Conservation (phyloP, 768 basidiomycete genomes). For the Kwoniella dejecticola region DNA sequence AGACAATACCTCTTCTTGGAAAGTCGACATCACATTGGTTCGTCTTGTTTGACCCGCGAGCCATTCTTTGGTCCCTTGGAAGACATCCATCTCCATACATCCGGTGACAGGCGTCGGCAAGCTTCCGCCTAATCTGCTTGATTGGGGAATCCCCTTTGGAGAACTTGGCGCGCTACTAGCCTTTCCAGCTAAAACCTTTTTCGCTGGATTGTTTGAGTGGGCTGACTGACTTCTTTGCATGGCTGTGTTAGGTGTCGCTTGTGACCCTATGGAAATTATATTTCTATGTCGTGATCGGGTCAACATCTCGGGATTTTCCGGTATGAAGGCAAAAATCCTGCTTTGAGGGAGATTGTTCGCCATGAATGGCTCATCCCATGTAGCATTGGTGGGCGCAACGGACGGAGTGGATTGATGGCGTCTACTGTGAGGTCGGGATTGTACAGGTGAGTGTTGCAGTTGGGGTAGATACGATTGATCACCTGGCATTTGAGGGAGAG, state of each 20-base stretch:
- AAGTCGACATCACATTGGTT: neutral
- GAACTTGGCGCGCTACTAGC: slow-evolving; percentile 3
- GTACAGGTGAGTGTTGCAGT: neutral
- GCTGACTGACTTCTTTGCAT: neutral
- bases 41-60: neutral
- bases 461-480: slow-evolving; percentile 7
- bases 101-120: too few species aligned
- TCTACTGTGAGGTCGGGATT: neutral
- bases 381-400: neutral
- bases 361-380: neutral
- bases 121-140: too few species aligned
- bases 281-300: neutral
- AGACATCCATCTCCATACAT: too few species aligned
- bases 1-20: neutral
- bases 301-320: neutral
- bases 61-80: neutral
- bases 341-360: neutral
- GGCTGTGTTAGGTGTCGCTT: too few species aligned
- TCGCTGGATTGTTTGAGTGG: too few species aligned
- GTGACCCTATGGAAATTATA: too few species aligned
- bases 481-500: slow-evolving; percentile 13
- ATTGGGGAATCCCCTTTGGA: neutral
- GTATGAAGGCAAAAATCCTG: neutral
- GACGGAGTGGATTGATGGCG: slow-evolving; percentile 4
- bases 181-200: neutral